Evolutionary conservation across 2,329 filamentous ascomycete genomes (phyloP).

Genomic region (Nigrospora osmanthi): DNA sequence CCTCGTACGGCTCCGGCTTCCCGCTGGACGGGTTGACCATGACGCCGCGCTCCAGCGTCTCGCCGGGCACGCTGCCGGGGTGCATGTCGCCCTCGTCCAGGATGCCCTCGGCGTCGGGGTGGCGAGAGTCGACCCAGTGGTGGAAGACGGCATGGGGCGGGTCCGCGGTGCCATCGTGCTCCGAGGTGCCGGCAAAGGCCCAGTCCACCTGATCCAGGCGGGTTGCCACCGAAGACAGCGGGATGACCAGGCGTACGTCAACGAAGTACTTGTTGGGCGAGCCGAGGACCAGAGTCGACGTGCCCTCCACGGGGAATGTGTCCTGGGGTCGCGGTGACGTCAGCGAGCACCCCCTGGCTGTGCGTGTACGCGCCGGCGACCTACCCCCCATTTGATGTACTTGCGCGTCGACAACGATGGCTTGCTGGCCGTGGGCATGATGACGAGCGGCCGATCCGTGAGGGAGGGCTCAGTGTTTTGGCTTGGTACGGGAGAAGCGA

Average conservation of each 20-base stretch:
- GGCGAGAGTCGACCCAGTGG: conserved; percentile 53
- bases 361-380: neutral
- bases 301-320: conserved; percentile 46
- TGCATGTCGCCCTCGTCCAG: conserved; percentile 51
- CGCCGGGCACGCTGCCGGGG: conserved; percentile 19
- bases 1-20: conserved; percentile 3
- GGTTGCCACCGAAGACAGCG: conserved; percentile 6
- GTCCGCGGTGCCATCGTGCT: conserved; percentile 13
- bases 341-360: too few relatives aligned
- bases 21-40: conserved; percentile 53
- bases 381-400: conserved; percentile 45
- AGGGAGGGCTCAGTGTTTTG: too few relatives aligned
- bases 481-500: too few relatives aligned
- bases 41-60: conserved; percentile 44
- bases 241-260: conserved; percentile 47
- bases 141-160: conserved; percentile 36
- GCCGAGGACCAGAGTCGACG: conserved; percentile 57
- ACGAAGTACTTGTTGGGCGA: conserved; percentile 50
- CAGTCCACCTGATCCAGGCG: conserved; percentile 42
- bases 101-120: conserved; percentile 24
- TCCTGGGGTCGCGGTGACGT: conserved; percentile 15
- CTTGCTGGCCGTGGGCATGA: neutral
- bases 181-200: conserved; percentile 52
- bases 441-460: neutral
- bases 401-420: conserved; percentile 45